Percentiles rank a stretch among this genome's conserved stretches.
Conservation (phyloP, 2,329 filamentous ascomycete species). For the Xylariaceae sp. region DNA sequence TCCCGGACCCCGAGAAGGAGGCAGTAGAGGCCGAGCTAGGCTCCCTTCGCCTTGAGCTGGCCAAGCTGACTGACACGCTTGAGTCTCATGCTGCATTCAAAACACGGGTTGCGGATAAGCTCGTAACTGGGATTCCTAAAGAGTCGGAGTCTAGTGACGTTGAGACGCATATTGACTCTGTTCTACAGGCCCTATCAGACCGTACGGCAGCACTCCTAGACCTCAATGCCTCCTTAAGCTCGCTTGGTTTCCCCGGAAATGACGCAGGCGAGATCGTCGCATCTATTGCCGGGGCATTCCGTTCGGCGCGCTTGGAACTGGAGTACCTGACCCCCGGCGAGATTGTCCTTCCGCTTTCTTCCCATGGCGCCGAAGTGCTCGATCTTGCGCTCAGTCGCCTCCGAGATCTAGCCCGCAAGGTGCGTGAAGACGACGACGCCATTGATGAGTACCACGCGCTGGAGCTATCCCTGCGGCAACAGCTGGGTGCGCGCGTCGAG, state of each 20-base stretch:
- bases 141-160: slow-evolving; percentile 34
- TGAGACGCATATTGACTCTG: slow-evolving; percentile 46
- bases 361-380: slow-evolving; percentile 57
- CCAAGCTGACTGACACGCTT: slow-evolving; percentile 50
- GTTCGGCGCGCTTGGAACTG: slow-evolving; percentile 60
- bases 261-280: slow-evolving; percentile 53
- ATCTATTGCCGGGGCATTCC: slow-evolving; percentile 53
- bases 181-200: slow-evolving; percentile 52
- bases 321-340: slow-evolving; percentile 66
- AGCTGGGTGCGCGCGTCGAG: slow-evolving; percentile 56
- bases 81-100: slow-evolving; percentile 50
- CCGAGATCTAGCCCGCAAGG: slow-evolving; percentile 50
- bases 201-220: slow-evolving; percentile 50
- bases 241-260: slow-evolving; percentile 54
- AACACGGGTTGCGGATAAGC: slow-evolving; percentile 33
- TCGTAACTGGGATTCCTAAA: slow-evolving; percentile 17
- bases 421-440: slow-evolving; percentile 52
- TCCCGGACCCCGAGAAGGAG: slow-evolving; percentile 48
- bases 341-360: slow-evolving; percentile 53
- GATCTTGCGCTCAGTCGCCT: slow-evolving; percentile 56
- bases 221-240: slow-evolving; percentile 48
- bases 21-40: slow-evolving; percentile 50
- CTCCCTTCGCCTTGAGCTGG: slow-evolving; percentile 52
- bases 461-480: slow-evolving; percentile 58
- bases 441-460: slow-evolving; percentile 64